phyloP scores from a whole-genome alignment of 352 stramenopile species.

The Globisporangium megalacanthum region DNA sequence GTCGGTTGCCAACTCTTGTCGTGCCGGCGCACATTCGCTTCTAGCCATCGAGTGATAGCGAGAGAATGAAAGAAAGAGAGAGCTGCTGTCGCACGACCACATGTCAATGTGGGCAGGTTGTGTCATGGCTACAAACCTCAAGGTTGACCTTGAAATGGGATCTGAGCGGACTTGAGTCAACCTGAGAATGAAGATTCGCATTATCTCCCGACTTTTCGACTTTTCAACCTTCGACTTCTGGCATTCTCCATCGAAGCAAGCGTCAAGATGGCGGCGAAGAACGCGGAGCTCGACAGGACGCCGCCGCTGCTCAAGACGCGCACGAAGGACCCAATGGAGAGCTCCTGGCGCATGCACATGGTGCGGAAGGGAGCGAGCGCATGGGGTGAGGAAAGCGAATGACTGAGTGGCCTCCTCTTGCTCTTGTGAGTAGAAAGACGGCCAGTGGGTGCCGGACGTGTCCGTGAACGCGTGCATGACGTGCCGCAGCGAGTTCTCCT shows the following conservation, averaged over 20 bases:
- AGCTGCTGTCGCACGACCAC: no score
- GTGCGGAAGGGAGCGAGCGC: conserved; percentile 16
- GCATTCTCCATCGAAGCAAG: not conserved
- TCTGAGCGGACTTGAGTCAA: not conserved
- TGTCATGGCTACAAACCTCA: no score
- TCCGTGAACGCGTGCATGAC: conserved; percentile 78
- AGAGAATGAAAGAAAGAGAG: no score
- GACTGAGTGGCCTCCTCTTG: not conserved
- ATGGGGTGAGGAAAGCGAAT: not conserved
- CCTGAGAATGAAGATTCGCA: not conserved
- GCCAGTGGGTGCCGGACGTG: conserved; percentile 82
- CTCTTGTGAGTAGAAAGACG: conserved; percentile 43
- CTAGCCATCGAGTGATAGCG: no score
- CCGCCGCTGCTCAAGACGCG: conserved; percentile 59
- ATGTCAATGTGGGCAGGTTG: no score
- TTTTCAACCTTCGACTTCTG: not conserved
- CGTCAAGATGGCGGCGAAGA: conserved; percentile 6
- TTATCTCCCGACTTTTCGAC: not conserved
- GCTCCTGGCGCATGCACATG: conserved; percentile 85
- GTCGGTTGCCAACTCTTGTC: no score
- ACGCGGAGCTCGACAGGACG: conserved; percentile 18
- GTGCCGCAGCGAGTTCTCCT: conserved; percentile 78
- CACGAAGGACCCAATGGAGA: conserved; percentile 82
- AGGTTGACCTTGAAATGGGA: no score
- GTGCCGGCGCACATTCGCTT: no score